These are phyloP conservation scores for Saccharomycopsis olivae DNA, from an alignment of 805 yeast species.

Conservation along the genomic window DNA sequence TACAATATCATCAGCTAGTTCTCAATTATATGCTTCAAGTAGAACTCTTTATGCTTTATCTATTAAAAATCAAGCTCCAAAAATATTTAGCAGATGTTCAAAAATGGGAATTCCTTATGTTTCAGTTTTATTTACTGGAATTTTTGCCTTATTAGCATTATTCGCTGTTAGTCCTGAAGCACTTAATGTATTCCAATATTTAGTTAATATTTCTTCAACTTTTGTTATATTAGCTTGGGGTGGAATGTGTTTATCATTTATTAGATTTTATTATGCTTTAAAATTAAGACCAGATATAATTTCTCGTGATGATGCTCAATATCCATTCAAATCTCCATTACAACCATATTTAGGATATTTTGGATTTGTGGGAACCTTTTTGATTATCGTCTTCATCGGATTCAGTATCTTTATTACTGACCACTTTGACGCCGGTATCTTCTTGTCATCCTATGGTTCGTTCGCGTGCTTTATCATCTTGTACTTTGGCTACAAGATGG, in stretches of 20 bases:
- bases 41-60: conserved; percentile 46
- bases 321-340: conserved; percentile 59
- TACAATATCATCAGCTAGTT: conserved; percentile 43
- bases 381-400: conserved; percentile 49
- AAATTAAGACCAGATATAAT: conserved; percentile 53
- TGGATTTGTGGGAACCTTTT: conserved; percentile 44
- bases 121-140: conserved; percentile 52
- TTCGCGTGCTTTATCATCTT: no score
- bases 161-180: conserved; percentile 49
- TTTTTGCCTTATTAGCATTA: conserved; percentile 51
- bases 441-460: conserved; percentile 57
- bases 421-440: conserved; percentile 48
- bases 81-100: conserved; percentile 46
- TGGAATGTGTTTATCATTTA: conserved; percentile 55
- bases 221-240: conserved; percentile 74
- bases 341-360: conserved; percentile 60
- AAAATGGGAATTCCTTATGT: conserved; percentile 60
- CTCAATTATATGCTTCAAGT: conserved; percentile 46
- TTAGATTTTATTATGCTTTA: no score
- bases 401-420: conserved; percentile 46
- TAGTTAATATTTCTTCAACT: conserved; percentile 59
- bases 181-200: conserved; percentile 51
- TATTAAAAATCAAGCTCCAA: conserved; percentile 48
- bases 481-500: no score
- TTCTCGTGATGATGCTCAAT: conserved; percentile 48